Evolutionary conservation across 805 yeast species (phyloP).

Genomic region (Candida methanosorbosa): DNA sequence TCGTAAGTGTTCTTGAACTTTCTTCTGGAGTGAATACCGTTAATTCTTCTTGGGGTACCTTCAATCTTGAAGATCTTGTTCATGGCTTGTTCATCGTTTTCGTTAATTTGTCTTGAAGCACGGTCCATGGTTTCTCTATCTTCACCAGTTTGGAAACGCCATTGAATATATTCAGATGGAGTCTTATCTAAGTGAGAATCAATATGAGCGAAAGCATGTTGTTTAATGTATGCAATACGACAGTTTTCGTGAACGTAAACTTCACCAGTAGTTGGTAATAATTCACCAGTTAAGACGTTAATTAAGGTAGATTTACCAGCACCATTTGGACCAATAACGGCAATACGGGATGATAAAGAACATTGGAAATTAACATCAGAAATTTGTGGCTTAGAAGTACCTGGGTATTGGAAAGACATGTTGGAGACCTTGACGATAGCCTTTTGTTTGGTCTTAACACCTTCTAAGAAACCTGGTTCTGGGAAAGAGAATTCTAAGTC

Average conservation of each 20-base stretch:
- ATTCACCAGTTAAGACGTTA: conserved; percentile 98
- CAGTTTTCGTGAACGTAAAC: conserved; percentile 99
- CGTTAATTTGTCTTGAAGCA: conserved; percentile 98
- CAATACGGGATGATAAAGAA: conserved; percentile 98
- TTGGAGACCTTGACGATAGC: conserved; percentile 97
- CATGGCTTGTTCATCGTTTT: conserved; percentile 96
- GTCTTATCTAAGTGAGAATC: conserved; percentile 98
- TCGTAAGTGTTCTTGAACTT: conserved; percentile 99
- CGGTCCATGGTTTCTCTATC: conserved; percentile 99
- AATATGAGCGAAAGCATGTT: conserved; percentile 99
- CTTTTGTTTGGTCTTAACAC: conserved; percentile 99
- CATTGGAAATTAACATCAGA: conserved; percentile 93
- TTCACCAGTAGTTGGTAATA: conserved; percentile 96
- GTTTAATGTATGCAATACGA: conserved; percentile 99
- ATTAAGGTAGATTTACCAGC: conserved; percentile 99
- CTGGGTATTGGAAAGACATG: conserved; percentile 99
- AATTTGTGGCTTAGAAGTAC: conserved; percentile 95
- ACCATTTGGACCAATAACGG: conserved; percentile 99
- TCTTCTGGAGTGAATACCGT: conserved; percentile 91
- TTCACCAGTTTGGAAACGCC: conserved; percentile 99
- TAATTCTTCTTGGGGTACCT: conserved; percentile 97
- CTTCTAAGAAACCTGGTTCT: conserved; percentile 99
- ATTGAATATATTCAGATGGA: conserved; percentile 99
- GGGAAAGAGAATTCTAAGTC: conserved; percentile 97
- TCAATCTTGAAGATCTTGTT: conserved; percentile 99